Base-by-base conservation (phyloP, 75 land plant species). In the Pinus tabuliformis region DNA sequence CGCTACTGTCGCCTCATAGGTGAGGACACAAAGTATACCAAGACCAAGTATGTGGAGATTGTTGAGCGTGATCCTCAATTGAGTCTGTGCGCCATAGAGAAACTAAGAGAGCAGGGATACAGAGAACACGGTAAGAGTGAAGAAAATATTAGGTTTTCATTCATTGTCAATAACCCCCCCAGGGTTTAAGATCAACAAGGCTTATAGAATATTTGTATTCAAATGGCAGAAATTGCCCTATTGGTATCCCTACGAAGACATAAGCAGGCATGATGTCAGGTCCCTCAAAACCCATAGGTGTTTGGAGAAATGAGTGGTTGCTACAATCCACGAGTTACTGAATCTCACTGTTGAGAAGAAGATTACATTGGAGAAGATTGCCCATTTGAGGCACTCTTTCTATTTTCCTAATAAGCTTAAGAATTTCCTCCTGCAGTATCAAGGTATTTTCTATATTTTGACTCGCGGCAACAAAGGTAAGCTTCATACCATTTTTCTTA, bases 371-470 rank as follows among this genome's bases (percentile, higher is more conserved):
- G 89, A 87, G 77, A 83, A 82, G 75, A 88, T 93, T 65, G 91
- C 95, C 3, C 87, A 86, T 80, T 86, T 93, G 49, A 72, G 95
- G 59, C 70, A 77, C 76, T 86, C 85, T 3, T 84, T 87, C 87
- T 72, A 89, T 73, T 76, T 93, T 77, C 92, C 93, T 0, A 86
- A 83, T 73, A 91, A 87, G 81, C 68, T 93, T 33, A 88, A 89
- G 80, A 85, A 83, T 74, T 85, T 91, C 54, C 60, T 93, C 26
- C 83, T 90, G 58, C 90, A 84, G 77, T 83, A 86, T 78, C 95
- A 92, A 81, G 95, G 95, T 58, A 89, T 91, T 22, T 91, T 93
- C 72, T 93, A 93, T 70, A 85, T 90, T 24, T 93, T 93, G 6
- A 90, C 88, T 0, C 89, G 89, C 61, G 91, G 90, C 36, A 88